A percentile compares a stretch with the other conserved stretches of the same genome.
Evolutionary conservation across 1,284 basidiomycete genomes (phyloP).

Genomic region (Boletus holoroseus): DNA sequence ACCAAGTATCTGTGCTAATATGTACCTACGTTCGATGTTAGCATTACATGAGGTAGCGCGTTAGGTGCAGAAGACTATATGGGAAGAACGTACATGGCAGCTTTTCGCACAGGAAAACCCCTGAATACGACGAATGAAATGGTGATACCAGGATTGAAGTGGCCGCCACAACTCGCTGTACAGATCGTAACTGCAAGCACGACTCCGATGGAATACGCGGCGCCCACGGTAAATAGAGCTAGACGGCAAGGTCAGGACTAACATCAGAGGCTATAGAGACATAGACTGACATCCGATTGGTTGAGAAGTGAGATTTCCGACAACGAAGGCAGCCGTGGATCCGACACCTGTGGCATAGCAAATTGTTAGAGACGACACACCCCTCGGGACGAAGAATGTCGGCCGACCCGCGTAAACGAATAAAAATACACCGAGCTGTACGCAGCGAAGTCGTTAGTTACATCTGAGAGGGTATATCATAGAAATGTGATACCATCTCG

Average conservation of each 20-base stretch:
- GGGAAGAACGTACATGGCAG: slow-evolving; percentile 38
- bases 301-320: slow-evolving; percentile 45
- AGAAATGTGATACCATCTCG: slow-evolving; percentile 44
- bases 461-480: slow-evolving; percentile 11
- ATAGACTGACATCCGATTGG: slow-evolving; percentile 46
- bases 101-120: slow-evolving; percentile 53
- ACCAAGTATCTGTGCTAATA: slow-evolving; percentile 58
- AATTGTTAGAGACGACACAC: background rate
- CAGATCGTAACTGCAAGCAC: slow-evolving; percentile 53
- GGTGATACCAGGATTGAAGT: slow-evolving; percentile 61
- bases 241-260: slow-evolving; percentile 4
- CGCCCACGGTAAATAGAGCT: slow-evolving; percentile 59
- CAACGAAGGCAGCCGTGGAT: slow-evolving; percentile 49
- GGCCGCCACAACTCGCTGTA: slow-evolving; percentile 54
- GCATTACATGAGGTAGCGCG: background rate
- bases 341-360: slow-evolving; percentile 45
- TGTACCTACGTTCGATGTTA: slow-evolving; percentile 42
- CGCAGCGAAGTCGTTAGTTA: slow-evolving; percentile 27
- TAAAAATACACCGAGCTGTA: slow-evolving; percentile 42
- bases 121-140: slow-evolving; percentile 49
- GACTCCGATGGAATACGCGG: slow-evolving; percentile 61
- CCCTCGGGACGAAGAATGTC: background rate
- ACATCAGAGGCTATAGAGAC: background rate
- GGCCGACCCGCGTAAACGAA: slow-evolving; percentile 51
- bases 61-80: background rate